Evolutionary conservation across 2,329 filamentous ascomycete species (phyloP).

Genomic region (Cucurbitaria berberidis): DNA sequence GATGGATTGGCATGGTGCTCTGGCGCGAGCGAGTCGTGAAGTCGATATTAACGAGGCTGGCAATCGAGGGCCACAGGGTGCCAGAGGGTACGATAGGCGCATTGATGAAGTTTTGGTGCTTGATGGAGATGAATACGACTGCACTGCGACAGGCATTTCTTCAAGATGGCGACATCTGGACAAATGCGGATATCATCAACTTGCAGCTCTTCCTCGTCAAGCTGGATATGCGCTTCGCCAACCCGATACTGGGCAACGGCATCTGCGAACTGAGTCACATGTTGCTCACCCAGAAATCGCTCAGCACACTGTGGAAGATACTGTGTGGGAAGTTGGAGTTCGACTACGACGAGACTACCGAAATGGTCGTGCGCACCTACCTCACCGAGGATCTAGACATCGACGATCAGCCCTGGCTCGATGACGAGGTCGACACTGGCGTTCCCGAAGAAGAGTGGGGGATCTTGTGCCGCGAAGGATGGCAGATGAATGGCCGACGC

Average conservation of each 20-base stretch:
- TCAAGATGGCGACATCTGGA: slow-evolving; percentile 61
- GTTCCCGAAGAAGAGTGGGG: slow-evolving; percentile 44
- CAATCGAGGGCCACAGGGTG: slow-evolving; percentile 61
- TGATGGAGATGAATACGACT: slow-evolving; percentile 70
- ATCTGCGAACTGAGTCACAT: slow-evolving; percentile 48
- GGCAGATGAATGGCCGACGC: slow-evolving; percentile 65
- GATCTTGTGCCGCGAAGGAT: slow-evolving; percentile 43
- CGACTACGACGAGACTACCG: slow-evolving; percentile 32
- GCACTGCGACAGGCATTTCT: slow-evolving; percentile 62
- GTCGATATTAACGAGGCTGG: slow-evolving; percentile 66
- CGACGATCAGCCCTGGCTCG: slow-evolving; percentile 25
- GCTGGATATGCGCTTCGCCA: slow-evolving; percentile 71
- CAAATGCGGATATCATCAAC: slow-evolving; percentile 65
- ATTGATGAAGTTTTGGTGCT: slow-evolving; percentile 70
- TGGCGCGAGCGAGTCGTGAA: slow-evolving; percentile 52
- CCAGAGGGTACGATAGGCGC: slow-evolving; percentile 59
- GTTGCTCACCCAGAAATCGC: slow-evolving; percentile 63
- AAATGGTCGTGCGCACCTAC: slow-evolving; percentile 30
- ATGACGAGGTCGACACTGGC: slow-evolving; percentile 29
- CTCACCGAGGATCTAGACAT: slow-evolving; percentile 25
- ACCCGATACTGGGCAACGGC: slow-evolving; percentile 64
- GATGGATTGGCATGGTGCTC: slow-evolving; percentile 71
- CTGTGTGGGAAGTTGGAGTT: slow-evolving; percentile 62
- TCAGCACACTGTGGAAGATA: slow-evolving; percentile 33
- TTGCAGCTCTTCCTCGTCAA: slow-evolving; percentile 73